Evolutionary conservation across 208 protist genomes (phyloP), one percentile per base, ranked within the genome.

Genomic region (Trypanosoma vivax): DNA sequence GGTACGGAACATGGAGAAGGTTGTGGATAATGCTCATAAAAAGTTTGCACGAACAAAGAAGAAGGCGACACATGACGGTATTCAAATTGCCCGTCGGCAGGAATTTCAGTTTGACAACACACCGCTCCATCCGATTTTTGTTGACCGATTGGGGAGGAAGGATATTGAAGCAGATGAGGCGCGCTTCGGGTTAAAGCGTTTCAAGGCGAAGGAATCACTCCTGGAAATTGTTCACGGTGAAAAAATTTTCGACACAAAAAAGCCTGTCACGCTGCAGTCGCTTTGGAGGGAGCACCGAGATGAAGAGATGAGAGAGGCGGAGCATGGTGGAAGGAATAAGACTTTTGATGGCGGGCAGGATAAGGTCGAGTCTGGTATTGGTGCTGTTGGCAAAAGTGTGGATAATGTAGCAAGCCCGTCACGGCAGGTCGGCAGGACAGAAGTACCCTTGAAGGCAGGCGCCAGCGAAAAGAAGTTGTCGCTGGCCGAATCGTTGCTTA

Each of bases 21-120:
- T 91, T 11, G 86, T 88, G 5, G 73, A 81, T 10, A 90, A 92
- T 55, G 83, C 89, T 18, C 86, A 93, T 71, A 83, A 88, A 37
- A 92, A 93, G 66, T 96, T 81, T 71, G 78, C 71, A 57, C 79
- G 86, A 25, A 96, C 89, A 18, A 82, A 79, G 49, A 90, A 91
- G 72, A 92, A 90, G 70, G 72, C 89, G 6, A 92, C 83, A n/a
- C 79, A 88, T 56, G 81, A 94, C 27, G 82, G 66, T 0, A 94
- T 96, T 49, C 81, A 90, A 41, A 73, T 85, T 39, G 85, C 89
- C 0, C 73, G 80, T 24, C 72, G 83, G 70, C 67, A 72, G 25
- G 50, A 94, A 49, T 92, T 81, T 70, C 63, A 72, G 39, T 90
- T 89, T 42, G 86, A 91, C 41, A 62, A 71, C 28, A 88, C 70